Evolutionary conservation across 2,329 filamentous ascomycete species (phyloP), one percentile per base, ranked within the genome.

Genomic region (Podosphaera aphanis): DNA sequence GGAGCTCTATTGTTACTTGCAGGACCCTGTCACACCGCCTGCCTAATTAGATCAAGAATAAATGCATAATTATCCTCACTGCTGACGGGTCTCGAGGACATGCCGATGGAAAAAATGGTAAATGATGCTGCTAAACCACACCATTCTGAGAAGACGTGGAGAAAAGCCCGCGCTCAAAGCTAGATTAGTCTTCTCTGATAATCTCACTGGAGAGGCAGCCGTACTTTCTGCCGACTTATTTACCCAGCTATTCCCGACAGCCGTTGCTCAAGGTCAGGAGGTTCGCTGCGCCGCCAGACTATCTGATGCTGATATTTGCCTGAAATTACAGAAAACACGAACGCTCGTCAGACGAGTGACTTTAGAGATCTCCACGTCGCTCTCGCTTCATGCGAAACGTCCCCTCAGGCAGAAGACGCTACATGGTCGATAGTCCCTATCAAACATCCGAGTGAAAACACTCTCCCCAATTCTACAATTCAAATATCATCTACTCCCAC

Each of bases 361-460:
- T 61, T 63, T 49, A 62, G 68, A 20, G 56, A 71, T 47, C 65
- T 73, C 49, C 71, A 84, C 59, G 70, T 85, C 51, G 81, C 81
- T 37, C 73, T 86, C 51, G 74, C 79, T 41, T 80, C 80, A 2
- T 85, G 79, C 79, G 65, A 71, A 1, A 78, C 82, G 11, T 66
- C 64, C 46, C 60, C 66, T 31, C 65, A 63, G 5, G 62, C 71
- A 18, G 55, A 80, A 57, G 73, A 76, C 48, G 72, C 75, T 16
- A 69, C 72, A 41, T 98, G 90, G 90, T 84, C 84, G 6, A 73
- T 95, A 43, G 72, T 95, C 29, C 83, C 88, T 1, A 73, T 93
- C 48, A 66, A 68, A 46, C 64, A 62, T 51, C 76, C 76, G 37
- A 67, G 73, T 38, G 29, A 33, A n/a, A 33, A 33, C 29, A 69